These are phyloP conservation scores for Nicotiana undulata DNA, from an alignment of 257 asterid species.

Conservation along the genomic window DNA sequence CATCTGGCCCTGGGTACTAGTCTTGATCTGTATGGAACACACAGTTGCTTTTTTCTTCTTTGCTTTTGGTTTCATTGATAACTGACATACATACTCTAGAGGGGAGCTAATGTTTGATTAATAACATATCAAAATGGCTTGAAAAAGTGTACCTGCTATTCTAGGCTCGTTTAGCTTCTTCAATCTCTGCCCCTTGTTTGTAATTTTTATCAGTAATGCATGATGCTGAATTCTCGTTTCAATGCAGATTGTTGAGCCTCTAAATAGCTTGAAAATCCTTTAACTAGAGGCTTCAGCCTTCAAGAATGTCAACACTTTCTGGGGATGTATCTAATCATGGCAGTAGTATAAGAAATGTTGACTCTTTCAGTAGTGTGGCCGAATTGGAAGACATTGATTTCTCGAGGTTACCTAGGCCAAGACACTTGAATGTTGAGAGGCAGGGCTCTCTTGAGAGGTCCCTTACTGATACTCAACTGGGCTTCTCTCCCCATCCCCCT, in stretches of 20 bases:
- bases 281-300: neutral
- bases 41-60: neutral
- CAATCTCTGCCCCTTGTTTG: neutral
- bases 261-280: neutral
- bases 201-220: neutral
- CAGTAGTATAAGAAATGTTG: slow-evolving; percentile 21
- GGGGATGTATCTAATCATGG: slow-evolving; percentile 33
- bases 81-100: neutral
- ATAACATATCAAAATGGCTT: neutral
- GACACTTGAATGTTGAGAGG: slow-evolving; percentile 51
- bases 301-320: slow-evolving; percentile 37
- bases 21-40: too few relatives aligned
- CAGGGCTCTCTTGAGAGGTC: slow-evolving; percentile 61
- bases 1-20: too few relatives aligned
- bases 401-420: slow-evolving; percentile 40
- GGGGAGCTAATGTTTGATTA: neutral
- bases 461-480: slow-evolving; percentile 36
- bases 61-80: neutral
- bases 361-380: slow-evolving; percentile 21
- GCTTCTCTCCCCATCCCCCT: slow-evolving; percentile 53
- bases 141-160: neutral
- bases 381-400: slow-evolving; percentile 55
- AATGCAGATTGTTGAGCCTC: neutral
- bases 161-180: neutral
- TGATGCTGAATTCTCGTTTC: neutral